Evolutionary conservation across 805 yeast genomes (phyloP).

Genomic region (Candida michaelii): DNA sequence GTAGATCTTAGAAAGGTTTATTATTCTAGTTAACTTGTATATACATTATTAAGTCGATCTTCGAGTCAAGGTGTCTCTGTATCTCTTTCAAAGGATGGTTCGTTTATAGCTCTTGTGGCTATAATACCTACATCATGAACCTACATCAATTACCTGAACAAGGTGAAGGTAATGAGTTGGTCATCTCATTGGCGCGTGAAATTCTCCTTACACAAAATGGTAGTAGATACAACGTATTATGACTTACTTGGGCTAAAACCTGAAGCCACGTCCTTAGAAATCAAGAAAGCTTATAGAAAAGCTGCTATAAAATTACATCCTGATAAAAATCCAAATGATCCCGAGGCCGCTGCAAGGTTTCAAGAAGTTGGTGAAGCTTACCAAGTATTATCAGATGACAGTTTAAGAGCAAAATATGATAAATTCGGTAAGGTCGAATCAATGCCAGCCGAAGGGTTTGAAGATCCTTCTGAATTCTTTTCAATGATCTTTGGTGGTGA

Average conservation of each 20-base stretch:
- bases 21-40: conserved; percentile 48
- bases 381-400: conserved; percentile 69
- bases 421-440: conserved; percentile 74
- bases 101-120: too few relatives aligned
- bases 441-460: conserved; percentile 61
- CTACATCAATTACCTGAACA: not conserved
- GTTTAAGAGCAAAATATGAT: conserved; percentile 66
- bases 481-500: conserved; percentile 83
- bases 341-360: conserved; percentile 42
- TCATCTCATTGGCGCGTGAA: conserved; percentile 3
- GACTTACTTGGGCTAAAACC: conserved; percentile 35
- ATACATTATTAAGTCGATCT: too few relatives aligned
- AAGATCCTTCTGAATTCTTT: conserved; percentile 83
- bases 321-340: conserved; percentile 48
- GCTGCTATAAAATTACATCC: conserved; percentile 46
- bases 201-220: conserved; percentile 27
- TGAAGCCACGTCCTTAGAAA: conserved; percentile 42
- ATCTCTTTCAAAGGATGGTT: too few relatives aligned
- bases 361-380: conserved; percentile 66
- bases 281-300: conserved; percentile 46
- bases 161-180: not conserved
- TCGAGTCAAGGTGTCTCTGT: too few relatives aligned
- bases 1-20: conserved; percentile 90
- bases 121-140: too few relatives aligned
- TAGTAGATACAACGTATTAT: conserved; percentile 46